Conservation (phyloP, 305 asterid species). For the Fraxinus latifolia region DNA sequence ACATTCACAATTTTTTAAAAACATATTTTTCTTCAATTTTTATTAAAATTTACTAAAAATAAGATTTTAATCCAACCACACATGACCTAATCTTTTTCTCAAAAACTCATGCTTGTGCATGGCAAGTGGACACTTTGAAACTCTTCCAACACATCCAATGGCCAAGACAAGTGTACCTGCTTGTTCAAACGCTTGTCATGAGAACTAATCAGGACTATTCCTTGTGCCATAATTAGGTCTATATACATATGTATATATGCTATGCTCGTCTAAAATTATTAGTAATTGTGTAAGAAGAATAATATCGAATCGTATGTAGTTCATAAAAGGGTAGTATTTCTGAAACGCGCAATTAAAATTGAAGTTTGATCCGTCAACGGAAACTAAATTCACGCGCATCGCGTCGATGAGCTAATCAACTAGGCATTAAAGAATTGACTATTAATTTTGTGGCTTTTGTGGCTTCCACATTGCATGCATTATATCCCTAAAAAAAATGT, state of each 20-base stretch:
- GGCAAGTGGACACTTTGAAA: neutral
- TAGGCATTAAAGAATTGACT: no score
- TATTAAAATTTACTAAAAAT: no score
- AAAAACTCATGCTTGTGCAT: neutral
- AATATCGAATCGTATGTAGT: no score
- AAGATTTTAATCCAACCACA: no score
- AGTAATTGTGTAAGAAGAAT: neutral
- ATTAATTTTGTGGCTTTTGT: slow-evolving; percentile 30
- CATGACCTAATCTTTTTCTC: neutral
- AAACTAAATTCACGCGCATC: neutral
- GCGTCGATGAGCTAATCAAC: neutral
- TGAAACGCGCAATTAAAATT: neutral
- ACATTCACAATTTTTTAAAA: no score
- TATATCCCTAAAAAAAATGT: slow-evolving; percentile 43
- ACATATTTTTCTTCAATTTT: no score
- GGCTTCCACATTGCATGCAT: slow-evolving; percentile 93
- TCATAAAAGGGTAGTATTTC: neutral
- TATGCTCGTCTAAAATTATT: no score
- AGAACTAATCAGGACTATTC: neutral
- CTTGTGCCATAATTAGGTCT: neutral
- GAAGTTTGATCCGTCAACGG: neutral
- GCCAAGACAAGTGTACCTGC: neutral
- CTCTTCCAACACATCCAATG: neutral
- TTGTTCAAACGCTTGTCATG: neutral
- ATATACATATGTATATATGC: no score